Conservation (phyloP, 1,284 basidiomycete genomes). For the Leccinum solheimii region DNA sequence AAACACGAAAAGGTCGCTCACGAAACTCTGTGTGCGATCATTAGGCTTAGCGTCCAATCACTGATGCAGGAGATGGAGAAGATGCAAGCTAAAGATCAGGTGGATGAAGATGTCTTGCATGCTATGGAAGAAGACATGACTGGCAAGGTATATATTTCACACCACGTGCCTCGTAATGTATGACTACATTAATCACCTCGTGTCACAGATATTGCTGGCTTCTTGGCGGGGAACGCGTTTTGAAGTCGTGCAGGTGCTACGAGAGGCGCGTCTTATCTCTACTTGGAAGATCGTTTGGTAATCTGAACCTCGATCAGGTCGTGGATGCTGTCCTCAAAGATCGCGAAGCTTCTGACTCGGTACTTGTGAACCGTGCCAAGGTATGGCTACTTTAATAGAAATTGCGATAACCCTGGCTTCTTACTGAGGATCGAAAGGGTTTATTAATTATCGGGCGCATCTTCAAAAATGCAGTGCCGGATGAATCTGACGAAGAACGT, state of each 20-base stretch:
- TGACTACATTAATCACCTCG: neutral
- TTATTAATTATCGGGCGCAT: slow-evolving; percentile 81
- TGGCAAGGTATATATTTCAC: slow-evolving; percentile 62
- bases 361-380: slow-evolving; percentile 81
- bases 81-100: slow-evolving; percentile 84
- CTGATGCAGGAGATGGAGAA: slow-evolving; percentile 85
- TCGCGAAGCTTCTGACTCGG: slow-evolving; percentile 64
- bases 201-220: slow-evolving; percentile 78
- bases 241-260: slow-evolving; percentile 84
- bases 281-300: neutral
- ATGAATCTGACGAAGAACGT: slow-evolving; percentile 89
- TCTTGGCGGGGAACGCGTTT: slow-evolving; percentile 95
- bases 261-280: slow-evolving; percentile 49
- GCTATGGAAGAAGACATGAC: slow-evolving; percentile 94
- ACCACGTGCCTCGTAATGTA: neutral
- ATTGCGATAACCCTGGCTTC: neutral
- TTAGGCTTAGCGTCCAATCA: slow-evolving; percentile 39
- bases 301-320: slow-evolving; percentile 44
- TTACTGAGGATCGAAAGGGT: slow-evolving; percentile 48
- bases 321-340: slow-evolving; percentile 84
- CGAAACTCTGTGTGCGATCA: neutral
- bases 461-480: slow-evolving; percentile 81
- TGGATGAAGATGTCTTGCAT: slow-evolving; percentile 80
- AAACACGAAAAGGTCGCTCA: neutral
- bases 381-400: slow-evolving; percentile 38